These are phyloP conservation scores for Cryptosporidium baileyi DNA, from an alignment of 169 alveolate genomes.

Conservation along the genomic window DNA sequence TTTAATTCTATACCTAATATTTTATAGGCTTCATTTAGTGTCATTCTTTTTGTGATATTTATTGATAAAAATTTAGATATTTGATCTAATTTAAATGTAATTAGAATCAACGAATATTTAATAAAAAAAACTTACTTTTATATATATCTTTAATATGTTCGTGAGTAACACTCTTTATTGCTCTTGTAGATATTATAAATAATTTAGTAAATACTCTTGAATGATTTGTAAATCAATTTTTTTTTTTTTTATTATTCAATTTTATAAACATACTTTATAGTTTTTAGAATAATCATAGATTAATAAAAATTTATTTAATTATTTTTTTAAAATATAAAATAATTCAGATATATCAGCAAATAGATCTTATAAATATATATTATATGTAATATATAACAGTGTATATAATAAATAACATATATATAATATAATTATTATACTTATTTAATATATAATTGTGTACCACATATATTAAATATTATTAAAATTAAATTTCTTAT, in stretches of 20 bases:
- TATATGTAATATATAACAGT: background rate
- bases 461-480: background rate
- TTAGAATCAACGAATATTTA: background rate
- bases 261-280: no score
- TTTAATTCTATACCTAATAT: constrained; percentile 7
- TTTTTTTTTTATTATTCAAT: no score
- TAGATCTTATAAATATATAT: background rate
- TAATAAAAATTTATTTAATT: background rate
- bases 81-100: background rate
- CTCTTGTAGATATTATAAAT: background rate
- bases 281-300: no score
- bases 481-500: no score
- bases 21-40: constrained; percentile 47
- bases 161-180: constrained; percentile 5
- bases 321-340: background rate
- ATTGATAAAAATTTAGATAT: background rate
- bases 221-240: background rate
- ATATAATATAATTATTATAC: background rate
- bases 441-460: background rate
- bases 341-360: no score
- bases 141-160: background rate
- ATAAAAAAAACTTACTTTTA: background rate
- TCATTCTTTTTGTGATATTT: constrained; percentile 25
- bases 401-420: no score
- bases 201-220: constrained; percentile 29